Evolutionary conservation across 306 rosid species (phyloP).

Genomic region (Prunus padus): DNA sequence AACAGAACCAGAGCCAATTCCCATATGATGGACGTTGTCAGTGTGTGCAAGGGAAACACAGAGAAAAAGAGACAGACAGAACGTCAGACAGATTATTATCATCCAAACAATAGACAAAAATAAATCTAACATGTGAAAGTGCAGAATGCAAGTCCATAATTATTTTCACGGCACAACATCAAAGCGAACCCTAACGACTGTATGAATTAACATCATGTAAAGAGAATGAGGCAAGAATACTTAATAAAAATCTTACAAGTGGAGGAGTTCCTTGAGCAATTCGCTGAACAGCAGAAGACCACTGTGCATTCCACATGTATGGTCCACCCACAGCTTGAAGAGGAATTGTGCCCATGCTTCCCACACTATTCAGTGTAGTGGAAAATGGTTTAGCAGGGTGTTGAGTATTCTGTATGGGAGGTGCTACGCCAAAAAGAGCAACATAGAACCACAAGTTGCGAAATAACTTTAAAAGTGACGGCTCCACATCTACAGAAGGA

Average conservation of each 20-base stretch:
- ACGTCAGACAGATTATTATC: neutral
- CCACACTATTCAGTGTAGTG: slow-evolving; percentile 73
- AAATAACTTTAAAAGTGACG: slow-evolving; percentile 88
- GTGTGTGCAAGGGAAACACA: neutral
- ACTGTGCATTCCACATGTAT: slow-evolving; percentile 86
- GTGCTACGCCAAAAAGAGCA: slow-evolving; percentile 98
- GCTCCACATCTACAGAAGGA: slow-evolving; percentile 82
- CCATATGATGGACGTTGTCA: neutral
- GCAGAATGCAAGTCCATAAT: neutral
- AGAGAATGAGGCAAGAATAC: neutral
- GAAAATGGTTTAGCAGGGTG: slow-evolving; percentile 68
- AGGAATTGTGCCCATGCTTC: slow-evolving; percentile 75
- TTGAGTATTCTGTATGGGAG: slow-evolving; percentile 73
- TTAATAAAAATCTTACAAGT: slow-evolving; percentile 62
- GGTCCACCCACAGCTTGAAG: slow-evolving; percentile 97
- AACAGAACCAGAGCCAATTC: neutral
- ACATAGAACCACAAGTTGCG: slow-evolving; percentile 97
- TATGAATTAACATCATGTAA: neutral
- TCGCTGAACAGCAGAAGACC: slow-evolving; percentile 84
- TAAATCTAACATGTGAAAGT: neutral
- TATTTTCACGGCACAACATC: neutral
- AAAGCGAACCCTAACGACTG: neutral
- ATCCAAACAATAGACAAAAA: neutral
- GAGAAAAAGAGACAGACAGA: neutral
- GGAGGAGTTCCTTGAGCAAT: slow-evolving; percentile 99